Conservation (phyloP, 768 basidiomycete genomes). For the Nidularia sp. region DNA sequence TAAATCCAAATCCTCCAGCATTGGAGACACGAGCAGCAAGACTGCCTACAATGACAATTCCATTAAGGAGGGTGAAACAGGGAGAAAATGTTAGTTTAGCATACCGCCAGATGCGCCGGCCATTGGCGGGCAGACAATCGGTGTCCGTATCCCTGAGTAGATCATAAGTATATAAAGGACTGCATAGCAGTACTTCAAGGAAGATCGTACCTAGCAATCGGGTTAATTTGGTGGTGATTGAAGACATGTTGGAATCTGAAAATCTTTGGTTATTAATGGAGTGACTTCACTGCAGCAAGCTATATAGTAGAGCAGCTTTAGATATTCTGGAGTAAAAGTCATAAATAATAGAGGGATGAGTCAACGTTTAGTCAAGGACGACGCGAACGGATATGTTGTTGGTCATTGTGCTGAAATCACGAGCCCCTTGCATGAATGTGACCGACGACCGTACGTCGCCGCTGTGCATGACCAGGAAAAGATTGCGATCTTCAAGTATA, state of each 20-base stretch:
- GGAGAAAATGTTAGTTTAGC: neutral
- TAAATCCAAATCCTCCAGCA: conserved; percentile 75
- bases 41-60: conserved; percentile 22
- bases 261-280: neutral
- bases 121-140: conserved; percentile 69
- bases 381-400: neutral
- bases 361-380: neutral
- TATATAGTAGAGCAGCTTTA: neutral
- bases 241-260: neutral
- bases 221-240: conserved; percentile 25
- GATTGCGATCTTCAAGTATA: too few species aligned
- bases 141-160: conserved; percentile 45
- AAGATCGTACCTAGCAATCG: conserved; percentile 41
- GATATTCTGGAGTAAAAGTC: neutral
- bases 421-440: neutral
- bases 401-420: neutral
- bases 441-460: too few species aligned
- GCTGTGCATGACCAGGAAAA: too few species aligned
- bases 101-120: conserved; percentile 61
- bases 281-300: too few species aligned
- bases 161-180: neutral
- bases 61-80: neutral
- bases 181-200: neutral
- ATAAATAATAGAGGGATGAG: neutral
- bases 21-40: conserved; percentile 59